Evolutionary conservation across 345 rosid genomes (phyloP), one percentile per base, ranked within the genome.

Genomic region (Sisymbrium altissimum): DNA sequence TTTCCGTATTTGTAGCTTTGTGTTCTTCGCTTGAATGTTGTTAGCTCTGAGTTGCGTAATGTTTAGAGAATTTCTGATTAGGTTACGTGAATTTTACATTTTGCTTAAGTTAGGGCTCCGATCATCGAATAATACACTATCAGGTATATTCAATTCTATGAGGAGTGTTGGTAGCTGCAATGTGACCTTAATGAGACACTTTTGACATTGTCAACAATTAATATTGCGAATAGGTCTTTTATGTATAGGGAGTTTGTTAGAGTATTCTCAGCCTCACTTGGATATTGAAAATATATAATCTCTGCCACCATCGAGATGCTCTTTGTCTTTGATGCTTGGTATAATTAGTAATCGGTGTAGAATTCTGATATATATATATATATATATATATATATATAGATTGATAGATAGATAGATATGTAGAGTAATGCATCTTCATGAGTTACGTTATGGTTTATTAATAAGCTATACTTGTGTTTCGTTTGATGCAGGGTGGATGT

Each of bases 401-500:
- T n/a, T n/a, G n/a, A 35, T 43, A 10, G 40, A 45, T 14, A 68
- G 12, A 23, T 65, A 66, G 6, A 64, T 64, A 57, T 33, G 29
- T 4, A 27, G 29, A 27, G 29, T 27, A 2, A 4, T 15, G 32
- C 33, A 38, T 49, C 39, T 68, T 74, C 40, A 68, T 59, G 79
- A 55, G 13, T 7, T 35, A 41, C 30, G 21, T n/a, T 3, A 9
- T 77, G 29, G 53, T 29, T 76, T 40, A 59, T 36, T 55, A 38
- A 52, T 43, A 46, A 23, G 17, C 35, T 59, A 39, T 27, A 27
- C 4, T 0, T 21, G 29, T n/a, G 11, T 61, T 59, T 67, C 53
- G 71, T 64, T 68, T 66, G 76, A 52, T 86, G 81, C 97, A 95
- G 99, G 98, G 88, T 92, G 74, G 99, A 95, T 83, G 96, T 90